phyloP scores from a whole-genome alignment of 345 rosid genomes.

The Aurinia saxatilis region DNA sequence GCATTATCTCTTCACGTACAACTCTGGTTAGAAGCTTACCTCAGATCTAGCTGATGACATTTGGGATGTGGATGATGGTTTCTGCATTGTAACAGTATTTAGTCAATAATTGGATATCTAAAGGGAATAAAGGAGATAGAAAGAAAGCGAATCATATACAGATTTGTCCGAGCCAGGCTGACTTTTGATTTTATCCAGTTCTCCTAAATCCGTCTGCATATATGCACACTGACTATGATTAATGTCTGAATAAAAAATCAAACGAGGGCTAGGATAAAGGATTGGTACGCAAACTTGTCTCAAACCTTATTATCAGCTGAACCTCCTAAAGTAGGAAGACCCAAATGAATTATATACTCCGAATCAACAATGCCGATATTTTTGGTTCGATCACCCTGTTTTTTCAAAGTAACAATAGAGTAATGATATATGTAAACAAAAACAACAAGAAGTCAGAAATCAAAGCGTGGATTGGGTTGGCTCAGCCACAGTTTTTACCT shows the following conservation, averaged over 20 bases:
- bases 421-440: neutral
- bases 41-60: constrained; percentile 37
- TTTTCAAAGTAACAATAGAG: constrained; percentile 13
- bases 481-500: constrained; percentile 33
- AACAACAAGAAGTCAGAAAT: neutral
- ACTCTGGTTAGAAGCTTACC: constrained; percentile 31
- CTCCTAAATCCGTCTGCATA: constrained; percentile 24
- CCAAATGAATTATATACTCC: constrained; percentile 58
- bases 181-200: constrained; percentile 11
- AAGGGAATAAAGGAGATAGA: neutral
- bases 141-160: constrained; percentile 1
- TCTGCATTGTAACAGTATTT: constrained; percentile 10
- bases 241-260: neutral
- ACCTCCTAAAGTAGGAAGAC: constrained; percentile 66
- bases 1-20: neutral
- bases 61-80: constrained; percentile 15
- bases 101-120: neutral
- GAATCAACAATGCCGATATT: constrained; percentile 74
- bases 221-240: neutral
- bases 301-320: constrained; percentile 33
- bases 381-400: constrained; percentile 66
- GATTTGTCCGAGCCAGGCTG: constrained; percentile 25
- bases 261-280: neutral
- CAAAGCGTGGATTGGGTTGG: neutral
- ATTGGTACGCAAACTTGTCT: neutral